These are phyloP conservation scores for Xylariaceae sp. DNA, from an alignment of 2,329 filamentous ascomycete genomes.

Conservation along the genomic window DNA sequence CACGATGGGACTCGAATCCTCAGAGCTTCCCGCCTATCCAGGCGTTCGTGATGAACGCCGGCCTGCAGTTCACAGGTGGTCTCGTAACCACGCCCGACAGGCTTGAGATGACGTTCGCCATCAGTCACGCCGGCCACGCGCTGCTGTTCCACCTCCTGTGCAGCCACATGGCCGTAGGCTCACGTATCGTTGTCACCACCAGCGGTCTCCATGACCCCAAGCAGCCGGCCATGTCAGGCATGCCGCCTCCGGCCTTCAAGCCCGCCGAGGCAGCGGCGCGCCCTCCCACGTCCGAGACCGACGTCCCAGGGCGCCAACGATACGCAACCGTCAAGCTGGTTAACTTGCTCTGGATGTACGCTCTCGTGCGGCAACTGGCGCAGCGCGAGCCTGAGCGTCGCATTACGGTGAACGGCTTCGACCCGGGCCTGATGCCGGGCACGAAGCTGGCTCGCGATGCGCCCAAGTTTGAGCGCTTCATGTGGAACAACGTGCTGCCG, in stretches of 20 bases:
- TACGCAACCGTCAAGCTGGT: slow-evolving; percentile 42
- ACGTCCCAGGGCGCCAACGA: slow-evolving; percentile 32
- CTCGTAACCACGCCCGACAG: slow-evolving; percentile 35
- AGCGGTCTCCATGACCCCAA: slow-evolving; percentile 44
- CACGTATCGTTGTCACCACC: slow-evolving; percentile 40
- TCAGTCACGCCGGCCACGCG: slow-evolving; percentile 46
- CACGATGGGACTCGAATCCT: slow-evolving; percentile 29
- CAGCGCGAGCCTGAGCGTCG: slow-evolving; percentile 14
- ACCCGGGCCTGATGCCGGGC: slow-evolving; percentile 45
- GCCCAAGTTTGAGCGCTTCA: slow-evolving; percentile 23
- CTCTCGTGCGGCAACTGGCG: slow-evolving; percentile 34
- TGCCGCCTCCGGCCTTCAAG: slow-evolving; percentile 39
- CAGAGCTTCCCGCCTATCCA: slow-evolving; percentile 37
- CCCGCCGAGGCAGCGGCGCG: slow-evolving; percentile 41
- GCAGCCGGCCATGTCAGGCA: slow-evolving; percentile 34
- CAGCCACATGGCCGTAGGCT: slow-evolving; percentile 33
- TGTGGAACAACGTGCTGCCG: slow-evolving; percentile 34
- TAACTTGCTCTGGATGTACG: slow-evolving; percentile 45
- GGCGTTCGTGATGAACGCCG: slow-evolving; percentile 44
- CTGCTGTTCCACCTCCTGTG: slow-evolving; percentile 44
- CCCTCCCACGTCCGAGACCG: slow-evolving; percentile 27
- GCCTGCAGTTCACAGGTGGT: slow-evolving; percentile 36
- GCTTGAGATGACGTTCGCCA: slow-evolving; percentile 43
- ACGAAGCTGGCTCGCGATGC: slow-evolving; percentile 37
- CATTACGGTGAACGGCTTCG: slow-evolving; percentile 38